Evolutionary conservation across 768 basidiomycete species (phyloP).

Genomic region (Termitomyces sp.): DNA sequence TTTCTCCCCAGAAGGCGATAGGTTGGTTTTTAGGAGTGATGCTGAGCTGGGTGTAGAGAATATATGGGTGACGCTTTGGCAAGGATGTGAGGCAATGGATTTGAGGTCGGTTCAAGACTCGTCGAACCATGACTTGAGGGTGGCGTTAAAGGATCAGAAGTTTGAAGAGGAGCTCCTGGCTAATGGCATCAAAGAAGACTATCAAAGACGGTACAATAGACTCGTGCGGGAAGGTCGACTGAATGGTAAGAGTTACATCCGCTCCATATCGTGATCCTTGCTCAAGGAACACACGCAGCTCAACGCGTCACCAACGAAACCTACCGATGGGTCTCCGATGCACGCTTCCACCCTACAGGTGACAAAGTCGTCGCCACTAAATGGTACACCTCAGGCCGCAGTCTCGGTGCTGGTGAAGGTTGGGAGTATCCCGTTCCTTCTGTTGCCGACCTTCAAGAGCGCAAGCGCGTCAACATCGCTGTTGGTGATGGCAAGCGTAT

Average conservation of each 20-base stretch:
- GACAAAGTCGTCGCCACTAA: constrained; percentile 67
- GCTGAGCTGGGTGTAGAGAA: constrained; percentile 72
- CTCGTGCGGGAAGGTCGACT: constrained; percentile 56
- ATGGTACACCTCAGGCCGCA: constrained; percentile 67
- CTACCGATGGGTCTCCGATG: constrained; percentile 65
- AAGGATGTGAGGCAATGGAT: constrained; percentile 61
- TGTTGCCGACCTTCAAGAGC: constrained; percentile 34
- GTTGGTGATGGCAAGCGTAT: constrained; percentile 1
- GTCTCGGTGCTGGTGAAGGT: constrained; percentile 68
- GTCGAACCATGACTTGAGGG: constrained; percentile 25
- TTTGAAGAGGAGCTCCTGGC: constrained; percentile 46
- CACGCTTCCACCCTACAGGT: constrained; percentile 69
- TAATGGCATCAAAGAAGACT: constrained; percentile 48
- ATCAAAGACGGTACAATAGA: constrained; percentile 41
- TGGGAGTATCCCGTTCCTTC: constrained; percentile 63
- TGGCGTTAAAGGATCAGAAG: constrained; percentile 32
- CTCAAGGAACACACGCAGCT: constrained; percentile 19
- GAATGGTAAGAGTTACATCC: constrained; percentile 29
- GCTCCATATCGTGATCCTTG: neutral
- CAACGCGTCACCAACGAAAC: constrained; percentile 70
- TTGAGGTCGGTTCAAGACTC: constrained; percentile 33
- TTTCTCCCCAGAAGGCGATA: constrained; percentile 65
- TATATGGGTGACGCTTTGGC: constrained; percentile 69
- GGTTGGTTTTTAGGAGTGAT: constrained; percentile 68
- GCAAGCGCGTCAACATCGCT: constrained; percentile 37